Evolutionary conservation across 2,329 filamentous ascomycete genomes (phyloP), one percentile per base, ranked within the genome.

Genomic region (Cordyceps militaris): DNA sequence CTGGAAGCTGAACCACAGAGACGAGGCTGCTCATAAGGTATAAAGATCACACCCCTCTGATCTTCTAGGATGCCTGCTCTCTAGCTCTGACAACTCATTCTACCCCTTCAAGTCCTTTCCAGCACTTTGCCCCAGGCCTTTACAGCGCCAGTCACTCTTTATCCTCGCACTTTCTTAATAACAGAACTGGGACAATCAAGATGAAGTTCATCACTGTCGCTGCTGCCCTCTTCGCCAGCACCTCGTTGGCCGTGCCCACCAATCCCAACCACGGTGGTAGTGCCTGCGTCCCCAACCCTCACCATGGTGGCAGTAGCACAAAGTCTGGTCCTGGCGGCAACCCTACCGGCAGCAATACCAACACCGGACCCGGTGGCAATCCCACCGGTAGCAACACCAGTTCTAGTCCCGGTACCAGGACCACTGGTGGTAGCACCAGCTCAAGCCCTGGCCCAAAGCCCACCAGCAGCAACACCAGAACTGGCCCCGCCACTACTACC

Each of bases 161-260:
- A 28, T 28, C 47, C 28, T 47, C 44, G 42, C 32, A 19, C 38
- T 24, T 48, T 13, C 38, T 28, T 44, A 19, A 24, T 47, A 10
- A 21, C 30, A 52, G 38, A 24, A 38, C 23, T 43, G 30, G 32
- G 28, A 48, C 26, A 21, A 49, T 56, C 58, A 62, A 54, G 44
- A 64, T 64, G 62, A 62, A 63, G 62, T 57, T 63, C 59, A 11
- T 62, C 52, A 44, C 60, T 43, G 49, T 60, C 36, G 61, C 60
- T 21, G 47, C 60, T 21, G 42, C 61, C 16, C 36, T 64, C 56
- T 46, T 56, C 23, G 60, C 56, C 40, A 51, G 60, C 26, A 56
- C 46, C 23, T 24, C 57, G 34, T 52, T 61, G 32, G 61, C 61
- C 21, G 58, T 58, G 38, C 62, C 62, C 38, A 57, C 60, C 42